Conservation (phyloP, 2,329 filamentous ascomycete genomes). For the Elsinoe perseae region DNA sequence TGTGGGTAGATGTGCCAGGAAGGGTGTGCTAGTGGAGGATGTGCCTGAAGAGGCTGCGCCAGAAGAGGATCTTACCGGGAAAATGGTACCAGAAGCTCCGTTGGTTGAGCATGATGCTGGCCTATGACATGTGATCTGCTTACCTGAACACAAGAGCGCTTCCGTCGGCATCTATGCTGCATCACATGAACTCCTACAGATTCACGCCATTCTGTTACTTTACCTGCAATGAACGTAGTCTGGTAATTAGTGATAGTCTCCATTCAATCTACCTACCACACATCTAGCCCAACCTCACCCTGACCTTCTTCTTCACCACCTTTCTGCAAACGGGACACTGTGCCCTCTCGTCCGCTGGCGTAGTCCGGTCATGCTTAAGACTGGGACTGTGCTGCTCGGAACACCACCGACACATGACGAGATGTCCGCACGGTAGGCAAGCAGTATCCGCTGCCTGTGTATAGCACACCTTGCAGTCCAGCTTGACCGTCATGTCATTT, state of each 20-base stretch:
- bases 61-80: too few relatives aligned
- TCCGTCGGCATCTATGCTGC: too few relatives aligned
- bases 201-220: too few relatives aligned
- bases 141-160: too few relatives aligned
- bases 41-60: too few relatives aligned
- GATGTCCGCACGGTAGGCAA: conserved; percentile 47
- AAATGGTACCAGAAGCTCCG: too few relatives aligned
- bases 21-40: too few relatives aligned
- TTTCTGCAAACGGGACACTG: conserved; percentile 43
- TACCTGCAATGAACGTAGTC: neutral
- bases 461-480: conserved; percentile 49
- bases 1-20: too few relatives aligned
- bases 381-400: conserved; percentile 44
- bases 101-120: too few relatives aligned
- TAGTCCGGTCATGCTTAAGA: conserved; percentile 33
- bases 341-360: conserved; percentile 30
- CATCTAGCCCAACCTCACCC: conserved; percentile 6
- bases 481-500: conserved; percentile 42
- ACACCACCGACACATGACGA: conserved; percentile 50
- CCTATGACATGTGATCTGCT: too few relatives aligned
- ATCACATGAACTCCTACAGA: too few relatives aligned
- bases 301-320: conserved; percentile 38
- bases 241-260: neutral
- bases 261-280: neutral
- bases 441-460: conserved; percentile 46